A percentile compares a stretch with the other conserved stretches of the same genome.
Conservation (phyloP, 768 basidiomycete genomes). For the Lactarius pseudohatsudake region DNA sequence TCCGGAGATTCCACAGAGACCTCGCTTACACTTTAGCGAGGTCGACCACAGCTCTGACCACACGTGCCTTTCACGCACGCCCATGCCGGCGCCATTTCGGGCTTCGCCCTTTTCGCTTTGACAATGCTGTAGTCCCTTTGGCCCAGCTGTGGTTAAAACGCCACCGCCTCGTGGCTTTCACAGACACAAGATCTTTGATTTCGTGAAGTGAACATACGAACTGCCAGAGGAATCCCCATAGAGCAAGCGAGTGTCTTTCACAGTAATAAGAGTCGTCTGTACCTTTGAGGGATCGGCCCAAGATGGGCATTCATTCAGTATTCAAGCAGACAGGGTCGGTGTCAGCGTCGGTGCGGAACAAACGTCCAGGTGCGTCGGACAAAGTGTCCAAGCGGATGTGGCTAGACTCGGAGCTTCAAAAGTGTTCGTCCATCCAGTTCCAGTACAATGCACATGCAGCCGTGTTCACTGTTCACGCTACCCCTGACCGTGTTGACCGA, state of each 20-base stretch:
- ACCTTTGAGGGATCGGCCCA: not conserved
- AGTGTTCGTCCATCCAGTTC: not conserved
- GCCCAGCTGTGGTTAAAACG: not conserved
- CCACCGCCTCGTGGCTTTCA: not conserved
- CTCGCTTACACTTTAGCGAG: not conserved
- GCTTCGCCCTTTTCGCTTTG: not conserved
- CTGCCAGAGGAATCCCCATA: not conserved
- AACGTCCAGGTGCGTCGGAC: not conserved
- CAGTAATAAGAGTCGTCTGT: not conserved
- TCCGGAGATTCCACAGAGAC: not conserved
- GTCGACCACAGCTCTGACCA: constrained; percentile 1
- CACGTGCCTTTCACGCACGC: not conserved
- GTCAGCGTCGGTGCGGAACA: not conserved
- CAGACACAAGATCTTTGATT: not conserved
- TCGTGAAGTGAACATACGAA: not conserved
- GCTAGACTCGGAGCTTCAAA: not conserved
- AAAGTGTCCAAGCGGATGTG: not conserved
- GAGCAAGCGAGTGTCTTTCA: not conserved
- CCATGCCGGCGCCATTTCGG: not conserved
- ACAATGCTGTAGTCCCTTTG: not conserved
- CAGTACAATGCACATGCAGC: not conserved
- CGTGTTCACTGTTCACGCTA: not conserved
- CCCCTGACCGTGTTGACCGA: not conserved
- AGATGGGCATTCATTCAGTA: not conserved
- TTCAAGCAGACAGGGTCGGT: not conserved